Evolutionary conservation across 2,329 filamentous ascomycete genomes (phyloP).

Genomic region (Pseudogymnoascus sp.): DNA sequence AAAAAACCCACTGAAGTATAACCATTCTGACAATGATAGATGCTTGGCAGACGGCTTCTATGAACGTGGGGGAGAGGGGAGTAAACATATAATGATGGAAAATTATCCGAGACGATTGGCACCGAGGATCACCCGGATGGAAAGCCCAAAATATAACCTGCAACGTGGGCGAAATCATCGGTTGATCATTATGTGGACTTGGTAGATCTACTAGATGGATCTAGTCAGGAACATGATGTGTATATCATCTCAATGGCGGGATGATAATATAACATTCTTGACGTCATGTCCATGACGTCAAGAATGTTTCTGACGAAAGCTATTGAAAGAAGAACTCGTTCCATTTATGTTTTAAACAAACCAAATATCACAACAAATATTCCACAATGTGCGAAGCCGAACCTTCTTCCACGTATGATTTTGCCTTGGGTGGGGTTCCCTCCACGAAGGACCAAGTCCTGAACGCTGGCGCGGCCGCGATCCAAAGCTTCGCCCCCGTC

Average conservation of each 20-base stretch:
- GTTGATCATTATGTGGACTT: background rate
- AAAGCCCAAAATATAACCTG: background rate
- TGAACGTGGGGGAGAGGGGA: background rate
- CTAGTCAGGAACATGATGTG: background rate
- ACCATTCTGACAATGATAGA: background rate
- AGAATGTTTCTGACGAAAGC: background rate
- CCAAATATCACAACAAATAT: background rate
- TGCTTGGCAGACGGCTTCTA: background rate
- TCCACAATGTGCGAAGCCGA: background rate
- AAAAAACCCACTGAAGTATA: background rate
- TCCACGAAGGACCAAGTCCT: conserved; percentile 51
- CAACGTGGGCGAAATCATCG: background rate
- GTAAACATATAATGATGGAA: background rate
- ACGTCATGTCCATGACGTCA: conserved; percentile 6
- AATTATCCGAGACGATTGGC: background rate
- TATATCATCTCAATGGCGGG: background rate
- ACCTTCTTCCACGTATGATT: background rate
- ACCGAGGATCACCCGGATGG: background rate
- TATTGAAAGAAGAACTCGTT: background rate
- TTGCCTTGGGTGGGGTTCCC: conserved; percentile 22
- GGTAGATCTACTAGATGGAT: background rate
- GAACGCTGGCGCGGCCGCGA: conserved; percentile 52
- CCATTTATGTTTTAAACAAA: background rate
- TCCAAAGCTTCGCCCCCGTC: conserved; percentile 63
- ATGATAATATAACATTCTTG: too few relatives aligned